Percentiles rank a stretch among this genome's conserved stretches.
Evolutionary conservation across 225 moss, liverwort and hornwort genomes (phyloP).

Genomic region (Sphagnum tenellum): DNA sequence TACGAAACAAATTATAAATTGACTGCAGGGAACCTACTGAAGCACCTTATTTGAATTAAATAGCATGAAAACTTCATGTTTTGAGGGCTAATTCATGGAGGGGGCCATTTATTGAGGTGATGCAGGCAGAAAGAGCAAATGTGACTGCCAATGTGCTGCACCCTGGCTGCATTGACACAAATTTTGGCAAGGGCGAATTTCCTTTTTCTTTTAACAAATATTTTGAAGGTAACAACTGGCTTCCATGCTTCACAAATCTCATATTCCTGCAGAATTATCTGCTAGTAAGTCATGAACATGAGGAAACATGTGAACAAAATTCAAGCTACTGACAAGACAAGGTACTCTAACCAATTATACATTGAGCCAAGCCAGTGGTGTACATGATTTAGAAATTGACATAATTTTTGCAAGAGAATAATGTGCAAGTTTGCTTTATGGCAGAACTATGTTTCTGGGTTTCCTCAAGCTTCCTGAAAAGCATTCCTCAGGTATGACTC

Average conservation of each 20-base stretch:
- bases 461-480: slow-evolving; percentile 4
- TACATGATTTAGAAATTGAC: too few relatives aligned
- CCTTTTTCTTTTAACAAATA: slow-evolving; percentile 1
- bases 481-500: slow-evolving; percentile 5
- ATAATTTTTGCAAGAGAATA: too few relatives aligned
- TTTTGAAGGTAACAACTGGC: background rate
- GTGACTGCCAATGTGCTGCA: slow-evolving; percentile 10
- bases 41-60: background rate
- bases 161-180: slow-evolving; percentile 12
- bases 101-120: background rate
- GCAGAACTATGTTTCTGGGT: slow-evolving; percentile 2
- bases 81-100: too few relatives aligned
- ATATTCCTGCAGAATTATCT: too few relatives aligned
- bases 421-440: background rate
- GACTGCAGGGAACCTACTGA: background rate
- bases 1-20: too few relatives aligned
- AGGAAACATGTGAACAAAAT: too few relatives aligned
- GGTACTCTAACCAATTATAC: too few relatives aligned
- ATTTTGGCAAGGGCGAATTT: slow-evolving; percentile 5
- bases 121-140: slow-evolving; percentile 7
- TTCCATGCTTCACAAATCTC: too few relatives aligned
- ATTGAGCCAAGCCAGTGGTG: too few relatives aligned
- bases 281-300: too few relatives aligned
- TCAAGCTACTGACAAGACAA: too few relatives aligned
- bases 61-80: background rate